phyloP scores from a whole-genome alignment of 2,329 filamentous ascomycete species.

The Calonectria hawksworthii region DNA sequence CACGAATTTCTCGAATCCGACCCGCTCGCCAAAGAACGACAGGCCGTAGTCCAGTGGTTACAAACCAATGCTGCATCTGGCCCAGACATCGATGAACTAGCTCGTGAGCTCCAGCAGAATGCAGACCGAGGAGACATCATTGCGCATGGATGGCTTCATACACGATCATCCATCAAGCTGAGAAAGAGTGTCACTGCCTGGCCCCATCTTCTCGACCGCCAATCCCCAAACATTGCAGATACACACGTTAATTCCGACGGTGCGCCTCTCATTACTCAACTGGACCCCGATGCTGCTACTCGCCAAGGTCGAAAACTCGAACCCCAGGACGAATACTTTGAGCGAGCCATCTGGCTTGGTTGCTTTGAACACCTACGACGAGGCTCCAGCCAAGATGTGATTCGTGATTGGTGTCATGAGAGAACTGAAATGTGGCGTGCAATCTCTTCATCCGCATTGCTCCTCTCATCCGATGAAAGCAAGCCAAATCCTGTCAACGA shows the following conservation, averaged over 20 bases:
- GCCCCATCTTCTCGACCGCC: conserved; percentile 75
- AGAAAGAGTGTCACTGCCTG: conserved; percentile 84
- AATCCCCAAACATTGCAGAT: conserved; percentile 68
- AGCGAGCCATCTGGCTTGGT: conserved; percentile 92
- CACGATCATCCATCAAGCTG: conserved; percentile 89
- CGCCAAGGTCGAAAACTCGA: conserved; percentile 84
- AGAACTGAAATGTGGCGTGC: conserved; percentile 92
- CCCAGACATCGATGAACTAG: conserved; percentile 81
- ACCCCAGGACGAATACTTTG: conserved; percentile 87
- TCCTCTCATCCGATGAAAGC: conserved; percentile 66
- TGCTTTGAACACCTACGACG: conserved; percentile 93
- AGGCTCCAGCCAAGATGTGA: conserved; percentile 80
- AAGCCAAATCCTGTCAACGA: conserved; percentile 53
- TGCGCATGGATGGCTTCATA: conserved; percentile 92
- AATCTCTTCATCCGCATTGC: conserved; percentile 81
- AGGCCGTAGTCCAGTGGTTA: conserved; percentile 87
- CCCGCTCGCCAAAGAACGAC: conserved; percentile 81
- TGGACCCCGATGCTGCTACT: conserved; percentile 91
- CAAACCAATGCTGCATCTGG: conserved; percentile 81
- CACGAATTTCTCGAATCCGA: conserved; percentile 82
- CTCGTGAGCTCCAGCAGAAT: conserved; percentile 80
- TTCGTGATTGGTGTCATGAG: conserved; percentile 89
- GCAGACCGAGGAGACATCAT: conserved; percentile 86
- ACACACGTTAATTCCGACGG: conserved; percentile 71
- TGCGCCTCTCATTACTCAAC: conserved; percentile 82